Evolutionary conservation across 2,329 filamentous ascomycete species (phyloP).

Genomic region (Kalmusia sp.): DNA sequence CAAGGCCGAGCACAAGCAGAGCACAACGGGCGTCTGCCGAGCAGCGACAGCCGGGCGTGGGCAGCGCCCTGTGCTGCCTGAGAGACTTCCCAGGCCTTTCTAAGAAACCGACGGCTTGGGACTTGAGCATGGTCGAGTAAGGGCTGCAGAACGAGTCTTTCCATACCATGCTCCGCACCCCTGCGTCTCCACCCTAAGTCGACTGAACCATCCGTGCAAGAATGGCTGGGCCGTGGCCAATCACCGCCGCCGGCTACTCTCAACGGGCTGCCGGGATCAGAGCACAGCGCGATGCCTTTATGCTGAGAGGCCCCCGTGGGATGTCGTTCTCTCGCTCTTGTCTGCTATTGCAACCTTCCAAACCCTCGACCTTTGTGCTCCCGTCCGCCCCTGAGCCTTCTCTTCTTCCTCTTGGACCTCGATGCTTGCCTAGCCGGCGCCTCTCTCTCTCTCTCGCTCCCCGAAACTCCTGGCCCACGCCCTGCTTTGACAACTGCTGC

Average conservation of each 20-base stretch:
- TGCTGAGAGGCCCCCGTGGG: conserved; percentile 38
- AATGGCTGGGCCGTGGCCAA: conserved; percentile 26
- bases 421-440: neutral
- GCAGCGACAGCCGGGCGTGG: conserved; percentile 13
- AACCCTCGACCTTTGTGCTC: neutral
- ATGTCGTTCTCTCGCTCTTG: conserved; percentile 14
- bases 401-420: conserved; percentile 1
- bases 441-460: too few relatives aligned
- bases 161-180: conserved; percentile 9
- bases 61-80: conserved; percentile 18
- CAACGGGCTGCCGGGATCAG: conserved; percentile 18
- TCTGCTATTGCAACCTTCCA: neutral
- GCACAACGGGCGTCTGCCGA: conserved; percentile 2
- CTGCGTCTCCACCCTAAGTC: conserved; percentile 24
- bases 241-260: conserved; percentile 23
- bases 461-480: conserved; percentile 1
- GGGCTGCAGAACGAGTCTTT: conserved; percentile 30
- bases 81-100: conserved; percentile 30
- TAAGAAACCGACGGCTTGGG: conserved; percentile 33
- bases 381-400: neutral
- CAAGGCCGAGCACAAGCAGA: neutral
- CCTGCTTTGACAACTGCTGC: conserved; percentile 6
- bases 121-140: conserved; percentile 29
- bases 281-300: conserved; percentile 34
- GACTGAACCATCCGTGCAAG: conserved; percentile 34